Base-by-base conservation (phyloP, 1,139 yeast genomes). In the Magnusiomyces fungicola region DNA sequence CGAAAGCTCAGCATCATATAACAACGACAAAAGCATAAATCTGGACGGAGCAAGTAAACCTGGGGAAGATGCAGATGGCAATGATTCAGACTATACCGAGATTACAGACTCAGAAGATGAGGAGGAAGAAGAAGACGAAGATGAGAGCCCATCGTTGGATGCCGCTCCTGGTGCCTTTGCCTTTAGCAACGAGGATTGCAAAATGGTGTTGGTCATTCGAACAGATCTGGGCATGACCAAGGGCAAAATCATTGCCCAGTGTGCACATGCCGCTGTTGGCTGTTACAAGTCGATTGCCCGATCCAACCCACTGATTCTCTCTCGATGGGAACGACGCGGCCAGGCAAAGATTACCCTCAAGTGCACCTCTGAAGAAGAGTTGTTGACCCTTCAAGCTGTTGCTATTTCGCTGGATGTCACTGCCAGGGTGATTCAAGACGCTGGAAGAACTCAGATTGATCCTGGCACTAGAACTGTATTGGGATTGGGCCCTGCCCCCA, bases 401-500 rank as follows among this genome's bases (percentile, higher is more conserved):
- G 97, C 97, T 1, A 76, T 85, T 43, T 79, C 89, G 1, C 64
- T 87, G 46, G 92, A 92, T 1, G 76, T 92, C 21, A 85, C 89
- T 59, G 79, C 90, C 1, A 77, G 80, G 56, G 76, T 87, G 6
- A 88, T 94, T 34, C 95, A 85, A 58, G 99, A 92, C 69, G 98
- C 98, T 29, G 98, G 98, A 3, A 76, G 97, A 61, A 94, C 98
- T 0, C 97, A 92, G 65, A 81, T 92, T 46, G 96, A 89, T 10
- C 85, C 96, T 4, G 97, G 97, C 1, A 81, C 94, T 55, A 95
- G 95, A 2, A 92, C 98, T 0, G 97, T 94, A 0, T 70, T 92
- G 27, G 98, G 97, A 0, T 66, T 92, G 30, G 98, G 99, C 0
- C 99, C 99, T 1, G 98, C 96, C 14, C 97, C 97, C n/a, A 86